Evolutionary conservation across 2,329 filamentous ascomycete genomes (phyloP).

Genomic region (Colletotrichum noveboracense): DNA sequence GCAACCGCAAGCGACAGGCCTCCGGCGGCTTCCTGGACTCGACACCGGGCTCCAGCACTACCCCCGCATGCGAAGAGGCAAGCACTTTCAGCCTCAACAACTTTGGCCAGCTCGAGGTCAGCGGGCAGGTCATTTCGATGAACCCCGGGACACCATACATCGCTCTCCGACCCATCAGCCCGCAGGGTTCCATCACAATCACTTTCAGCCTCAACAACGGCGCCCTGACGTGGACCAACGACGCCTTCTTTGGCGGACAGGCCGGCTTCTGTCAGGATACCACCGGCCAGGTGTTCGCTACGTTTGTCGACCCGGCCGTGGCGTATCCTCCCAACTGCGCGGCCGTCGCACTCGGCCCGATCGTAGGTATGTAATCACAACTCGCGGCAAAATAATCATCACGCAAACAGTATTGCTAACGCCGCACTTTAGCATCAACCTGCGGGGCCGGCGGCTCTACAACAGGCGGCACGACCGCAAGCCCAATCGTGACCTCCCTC

Average conservation of each 20-base stretch:
- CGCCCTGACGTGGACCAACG: conserved; percentile 3
- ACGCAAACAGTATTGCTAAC: background rate
- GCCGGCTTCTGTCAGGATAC: conserved; percentile 19
- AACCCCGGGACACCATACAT: conserved; percentile 11
- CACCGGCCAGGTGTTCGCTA: background rate
- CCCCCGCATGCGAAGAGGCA: background rate
- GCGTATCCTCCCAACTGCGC: conserved; percentile 7
- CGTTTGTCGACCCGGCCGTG: conserved; percentile 8
- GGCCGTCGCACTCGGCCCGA: background rate
- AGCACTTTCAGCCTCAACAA: background rate
- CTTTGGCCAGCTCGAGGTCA: conserved; percentile 2
- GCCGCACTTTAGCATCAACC: background rate
- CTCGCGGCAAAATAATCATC: background rate
- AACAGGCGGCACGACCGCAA: background rate
- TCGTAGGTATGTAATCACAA: background rate
- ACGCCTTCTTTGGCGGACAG: conserved; percentile 6
- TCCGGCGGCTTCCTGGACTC: background rate
- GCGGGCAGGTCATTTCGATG: background rate
- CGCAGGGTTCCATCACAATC: background rate
- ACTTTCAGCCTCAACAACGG: conserved; percentile 8
- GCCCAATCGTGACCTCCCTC: background rate
- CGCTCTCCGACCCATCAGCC: background rate
- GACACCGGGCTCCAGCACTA: background rate
- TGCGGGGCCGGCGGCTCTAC: background rate
- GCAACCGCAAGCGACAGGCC: background rate